A percentile compares a stretch with the other conserved stretches of the same genome.
These are phyloP conservation scores for Pleurozium schreberi DNA, from an alignment of 225 moss, liverwort and hornwort genomes.

Conservation along the genomic window DNA sequence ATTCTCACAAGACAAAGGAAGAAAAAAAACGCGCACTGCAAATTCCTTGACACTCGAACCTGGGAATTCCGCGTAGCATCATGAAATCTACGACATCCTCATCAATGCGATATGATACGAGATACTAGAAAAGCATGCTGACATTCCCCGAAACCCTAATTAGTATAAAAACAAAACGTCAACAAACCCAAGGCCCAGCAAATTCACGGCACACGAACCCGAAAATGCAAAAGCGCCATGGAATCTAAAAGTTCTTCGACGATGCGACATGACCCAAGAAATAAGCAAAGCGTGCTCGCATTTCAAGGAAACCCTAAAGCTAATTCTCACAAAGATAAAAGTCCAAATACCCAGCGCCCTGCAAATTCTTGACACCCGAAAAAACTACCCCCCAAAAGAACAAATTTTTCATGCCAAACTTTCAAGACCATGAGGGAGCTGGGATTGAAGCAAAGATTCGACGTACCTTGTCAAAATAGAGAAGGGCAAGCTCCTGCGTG, in stretches of 20 bases:
- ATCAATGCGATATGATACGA: neutral
- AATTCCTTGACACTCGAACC: neutral
- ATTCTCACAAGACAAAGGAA: neutral
- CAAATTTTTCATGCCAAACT: neutral
- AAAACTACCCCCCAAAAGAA: no score
- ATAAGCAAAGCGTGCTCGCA: neutral
- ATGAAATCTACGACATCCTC: neutral
- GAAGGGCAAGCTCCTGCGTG: slow-evolving; percentile 22
- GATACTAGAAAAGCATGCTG: neutral
- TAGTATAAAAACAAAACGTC: no score
- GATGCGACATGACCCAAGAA: neutral
- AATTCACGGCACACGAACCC: neutral
- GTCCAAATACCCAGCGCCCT: neutral
- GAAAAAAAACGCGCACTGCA: neutral
- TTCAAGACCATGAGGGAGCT: neutral
- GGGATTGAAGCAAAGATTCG: neutral
- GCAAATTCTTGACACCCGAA: neutral
- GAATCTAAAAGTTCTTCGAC: neutral
- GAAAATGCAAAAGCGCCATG: neutral
- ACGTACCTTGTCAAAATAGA: slow-evolving; percentile 30
- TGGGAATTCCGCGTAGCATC: neutral
- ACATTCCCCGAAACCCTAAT: neutral
- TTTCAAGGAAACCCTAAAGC: neutral
- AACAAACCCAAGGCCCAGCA: neutral
- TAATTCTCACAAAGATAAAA: neutral